These are phyloP conservation scores for Leccinellum luteum DNA, from an alignment of 768 basidiomycete genomes.

Conservation along the genomic window DNA sequence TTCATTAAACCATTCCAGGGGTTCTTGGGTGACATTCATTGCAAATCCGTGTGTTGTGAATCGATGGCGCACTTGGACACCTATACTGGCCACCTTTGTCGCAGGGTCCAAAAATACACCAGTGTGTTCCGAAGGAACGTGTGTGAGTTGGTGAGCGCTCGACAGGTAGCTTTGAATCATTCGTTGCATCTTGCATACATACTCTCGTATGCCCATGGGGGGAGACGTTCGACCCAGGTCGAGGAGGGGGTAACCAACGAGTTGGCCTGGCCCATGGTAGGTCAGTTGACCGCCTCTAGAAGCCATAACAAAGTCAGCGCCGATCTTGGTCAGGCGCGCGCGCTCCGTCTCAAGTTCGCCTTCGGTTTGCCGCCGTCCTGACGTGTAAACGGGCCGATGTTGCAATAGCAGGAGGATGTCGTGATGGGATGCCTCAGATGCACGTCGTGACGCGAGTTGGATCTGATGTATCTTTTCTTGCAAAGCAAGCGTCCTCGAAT, in stretches of 20 bases:
- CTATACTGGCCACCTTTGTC: conserved; percentile 92
- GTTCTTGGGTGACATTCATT: conserved; percentile 83
- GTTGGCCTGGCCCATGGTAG: conserved; percentile 96
- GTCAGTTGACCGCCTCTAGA: conserved; percentile 91
- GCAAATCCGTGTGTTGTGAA: conserved; percentile 95
- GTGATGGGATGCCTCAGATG: conserved; percentile 36
- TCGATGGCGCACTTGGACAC: conserved; percentile 92
- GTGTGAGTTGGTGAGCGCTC: conserved; percentile 55
- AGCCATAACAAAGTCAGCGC: conserved; percentile 84
- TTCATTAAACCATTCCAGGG: conserved; percentile 79
- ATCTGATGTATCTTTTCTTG: conserved; percentile 70
- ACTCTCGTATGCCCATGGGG: conserved; percentile 68
- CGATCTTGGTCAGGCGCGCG: conserved; percentile 63
- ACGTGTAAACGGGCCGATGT: conserved; percentile 93
- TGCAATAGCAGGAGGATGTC: conserved; percentile 80
- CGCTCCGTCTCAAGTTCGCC: conserved; percentile 58
- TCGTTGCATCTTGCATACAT: conserved; percentile 81
- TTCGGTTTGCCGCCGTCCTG: conserved; percentile 82
- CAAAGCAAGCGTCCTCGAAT: conserved; percentile 60
- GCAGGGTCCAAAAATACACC: conserved; percentile 82
- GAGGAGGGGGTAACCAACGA: conserved; percentile 92
- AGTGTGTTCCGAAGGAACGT: conserved; percentile 72
- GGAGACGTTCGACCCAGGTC: conserved; percentile 83
- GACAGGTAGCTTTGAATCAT: conserved; percentile 62
- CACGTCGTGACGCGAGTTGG: conserved; percentile 55